phyloP scores from a whole-genome alignment of 2,329 filamentous ascomycete genomes.

The Sporothrix inflata region DNA sequence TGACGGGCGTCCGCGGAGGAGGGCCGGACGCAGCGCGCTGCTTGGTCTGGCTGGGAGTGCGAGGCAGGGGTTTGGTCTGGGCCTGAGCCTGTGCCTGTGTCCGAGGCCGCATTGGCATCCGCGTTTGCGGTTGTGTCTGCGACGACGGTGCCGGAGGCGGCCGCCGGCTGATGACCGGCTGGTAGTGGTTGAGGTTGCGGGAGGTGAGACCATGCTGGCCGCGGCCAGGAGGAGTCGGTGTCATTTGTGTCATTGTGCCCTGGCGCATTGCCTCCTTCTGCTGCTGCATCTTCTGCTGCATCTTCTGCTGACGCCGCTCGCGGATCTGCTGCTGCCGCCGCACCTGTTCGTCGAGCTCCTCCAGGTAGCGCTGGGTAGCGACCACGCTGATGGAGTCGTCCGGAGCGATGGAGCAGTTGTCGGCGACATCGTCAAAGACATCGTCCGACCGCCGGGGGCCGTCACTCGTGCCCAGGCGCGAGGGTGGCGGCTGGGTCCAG shows the following conservation, averaged over 20 bases:
- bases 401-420: slow-evolving; percentile 26
- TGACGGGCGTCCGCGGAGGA: background rate
- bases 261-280: slow-evolving; percentile 8
- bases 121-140: background rate
- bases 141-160: background rate
- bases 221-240: background rate
- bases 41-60: background rate
- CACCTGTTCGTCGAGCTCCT: background rate
- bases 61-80: background rate
- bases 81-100: background rate
- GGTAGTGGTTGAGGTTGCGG: slow-evolving; percentile 26
- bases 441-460: background rate
- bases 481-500: background rate
- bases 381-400: slow-evolving; percentile 33
- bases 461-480: background rate
- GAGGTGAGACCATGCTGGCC: background rate
- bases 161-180: slow-evolving; percentile 19
- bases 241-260: no score
- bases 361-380: background rate
- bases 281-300: slow-evolving; percentile 5
- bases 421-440: background rate
- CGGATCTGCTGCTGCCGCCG: background rate
- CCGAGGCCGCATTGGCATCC: background rate
- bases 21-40: background rate
- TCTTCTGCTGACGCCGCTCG: slow-evolving; percentile 3